These are phyloP conservation scores for Lachancea sp. DNA, from an alignment of 805 yeast genomes.

Conservation along the genomic window DNA sequence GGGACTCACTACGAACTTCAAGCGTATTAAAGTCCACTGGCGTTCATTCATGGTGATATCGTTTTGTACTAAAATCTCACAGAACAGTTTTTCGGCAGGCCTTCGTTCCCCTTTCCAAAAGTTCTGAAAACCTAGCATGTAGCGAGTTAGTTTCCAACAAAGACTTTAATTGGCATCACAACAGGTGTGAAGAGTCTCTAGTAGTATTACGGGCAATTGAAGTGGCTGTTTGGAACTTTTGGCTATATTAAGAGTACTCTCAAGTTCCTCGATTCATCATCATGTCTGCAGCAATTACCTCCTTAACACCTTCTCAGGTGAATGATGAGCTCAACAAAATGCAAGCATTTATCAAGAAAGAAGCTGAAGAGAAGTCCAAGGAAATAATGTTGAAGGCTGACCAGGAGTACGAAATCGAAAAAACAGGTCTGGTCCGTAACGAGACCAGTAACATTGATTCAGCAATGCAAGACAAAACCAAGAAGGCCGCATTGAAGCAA, in stretches of 20 bases:
- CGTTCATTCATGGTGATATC: too few species aligned
- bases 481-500: constrained; percentile 87
- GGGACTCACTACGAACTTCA: too few species aligned
- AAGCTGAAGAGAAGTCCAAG: constrained; percentile 97
- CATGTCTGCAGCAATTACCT: constrained; percentile 35
- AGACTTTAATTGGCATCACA: too few species aligned
- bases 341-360: constrained; percentile 98
- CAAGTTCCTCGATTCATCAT: too few species aligned
- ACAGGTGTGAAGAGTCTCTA: too few species aligned
- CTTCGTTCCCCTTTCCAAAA: constrained; percentile 1
- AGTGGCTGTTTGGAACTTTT: too few species aligned
- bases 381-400: constrained; percentile 94
- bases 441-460: constrained; percentile 87
- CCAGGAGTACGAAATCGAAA: constrained; percentile 97
- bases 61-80: not conserved
- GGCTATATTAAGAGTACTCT: too few species aligned
- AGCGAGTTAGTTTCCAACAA: too few species aligned
- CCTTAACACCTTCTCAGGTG: constrained; percentile 50
- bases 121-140: too few species aligned
- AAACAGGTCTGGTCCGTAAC: constrained; percentile 87
- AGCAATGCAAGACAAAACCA: constrained; percentile 70
- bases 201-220: too few species aligned
- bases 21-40: too few species aligned
- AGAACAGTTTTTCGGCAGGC: not conserved
- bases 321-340: constrained; percentile 93